These are phyloP conservation scores for Acacia pycnantha DNA, from an alignment of 331 rosid species.

Conservation along the genomic window DNA sequence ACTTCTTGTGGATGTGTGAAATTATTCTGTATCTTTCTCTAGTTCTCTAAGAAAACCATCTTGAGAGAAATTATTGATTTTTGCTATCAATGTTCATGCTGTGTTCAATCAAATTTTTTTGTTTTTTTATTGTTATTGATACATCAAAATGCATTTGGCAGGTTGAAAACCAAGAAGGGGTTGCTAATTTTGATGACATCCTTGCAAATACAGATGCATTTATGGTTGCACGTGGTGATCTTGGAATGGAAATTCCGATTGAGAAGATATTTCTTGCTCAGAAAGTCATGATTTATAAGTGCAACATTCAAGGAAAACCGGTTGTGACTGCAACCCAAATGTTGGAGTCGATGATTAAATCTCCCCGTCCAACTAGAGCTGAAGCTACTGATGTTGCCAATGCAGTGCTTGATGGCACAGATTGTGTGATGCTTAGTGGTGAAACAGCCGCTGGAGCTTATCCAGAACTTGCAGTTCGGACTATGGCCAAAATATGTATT, in stretches of 20 bases:
- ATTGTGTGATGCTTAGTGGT: conserved; percentile 98
- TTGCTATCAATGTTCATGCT: background rate
- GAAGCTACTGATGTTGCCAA: conserved; percentile 98
- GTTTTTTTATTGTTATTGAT: conserved; percentile 6
- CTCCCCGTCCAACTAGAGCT: conserved; percentile 94
- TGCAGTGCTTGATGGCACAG: conserved; percentile 98
- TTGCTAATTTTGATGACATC: conserved; percentile 94
- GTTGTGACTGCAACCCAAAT: conserved; percentile 97
- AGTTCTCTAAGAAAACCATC: background rate
- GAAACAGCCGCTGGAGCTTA: conserved; percentile 99
- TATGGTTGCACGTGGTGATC: conserved; percentile 98
- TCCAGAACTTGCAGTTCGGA: conserved; percentile 88
- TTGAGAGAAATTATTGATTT: background rate
- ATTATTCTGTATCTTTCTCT: background rate
- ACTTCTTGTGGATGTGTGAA: background rate
- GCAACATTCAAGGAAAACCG: conserved; percentile 96
- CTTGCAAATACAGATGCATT: conserved; percentile 92
- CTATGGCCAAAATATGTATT: conserved; percentile 88
- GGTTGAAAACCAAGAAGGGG: conserved; percentile 99
- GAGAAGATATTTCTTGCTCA: conserved; percentile 96
- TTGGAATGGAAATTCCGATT: conserved; percentile 98
- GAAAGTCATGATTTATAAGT: conserved; percentile 97
- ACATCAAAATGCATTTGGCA: conserved; percentile 36
- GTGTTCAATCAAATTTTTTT: conserved; percentile 14
- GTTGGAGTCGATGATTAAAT: conserved; percentile 98